These are phyloP conservation scores for Colletotrichum limetticola DNA, from an alignment of 2,329 filamentous ascomycete genomes.

Conservation along the genomic window DNA sequence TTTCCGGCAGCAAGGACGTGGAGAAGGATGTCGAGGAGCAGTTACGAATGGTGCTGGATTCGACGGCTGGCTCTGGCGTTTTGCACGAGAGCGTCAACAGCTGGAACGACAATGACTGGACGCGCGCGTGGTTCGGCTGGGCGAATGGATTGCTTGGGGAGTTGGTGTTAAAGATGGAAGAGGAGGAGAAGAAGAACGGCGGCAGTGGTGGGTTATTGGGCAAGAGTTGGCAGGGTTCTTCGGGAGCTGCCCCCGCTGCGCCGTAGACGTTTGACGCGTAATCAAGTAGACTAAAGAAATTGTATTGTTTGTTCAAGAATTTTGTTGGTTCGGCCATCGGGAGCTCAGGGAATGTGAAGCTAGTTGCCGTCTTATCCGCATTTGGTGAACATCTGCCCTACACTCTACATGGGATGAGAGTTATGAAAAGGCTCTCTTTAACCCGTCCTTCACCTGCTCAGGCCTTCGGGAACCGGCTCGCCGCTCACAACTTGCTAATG, in stretches of 20 bases:
- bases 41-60: conserved; percentile 51
- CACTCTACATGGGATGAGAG: not conserved
- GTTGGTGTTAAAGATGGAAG: conserved; percentile 45
- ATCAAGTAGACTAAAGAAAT: not conserved
- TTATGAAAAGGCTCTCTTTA: not conserved
- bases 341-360: not conserved
- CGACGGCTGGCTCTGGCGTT: conserved; percentile 54
- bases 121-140: conserved; percentile 59
- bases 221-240: conserved; percentile 23
- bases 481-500: too few relatives aligned
- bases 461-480: too few relatives aligned
- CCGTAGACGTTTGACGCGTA: not conserved
- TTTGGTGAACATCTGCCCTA: not conserved
- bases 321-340: not conserved
- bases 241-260: not conserved
- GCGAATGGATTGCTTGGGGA: conserved; percentile 56
- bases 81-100: conserved; percentile 61
- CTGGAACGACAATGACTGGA: conserved; percentile 52
- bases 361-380: not conserved
- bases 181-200: conserved; percentile 21
- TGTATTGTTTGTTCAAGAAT: not conserved
- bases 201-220: not conserved
- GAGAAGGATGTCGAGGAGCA: conserved; percentile 49
- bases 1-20: conserved; percentile 37
- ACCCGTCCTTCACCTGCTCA: too few relatives aligned